Base-by-base conservation (phyloP, 768 basidiomycete species). In the Mycena epipterygia region DNA sequence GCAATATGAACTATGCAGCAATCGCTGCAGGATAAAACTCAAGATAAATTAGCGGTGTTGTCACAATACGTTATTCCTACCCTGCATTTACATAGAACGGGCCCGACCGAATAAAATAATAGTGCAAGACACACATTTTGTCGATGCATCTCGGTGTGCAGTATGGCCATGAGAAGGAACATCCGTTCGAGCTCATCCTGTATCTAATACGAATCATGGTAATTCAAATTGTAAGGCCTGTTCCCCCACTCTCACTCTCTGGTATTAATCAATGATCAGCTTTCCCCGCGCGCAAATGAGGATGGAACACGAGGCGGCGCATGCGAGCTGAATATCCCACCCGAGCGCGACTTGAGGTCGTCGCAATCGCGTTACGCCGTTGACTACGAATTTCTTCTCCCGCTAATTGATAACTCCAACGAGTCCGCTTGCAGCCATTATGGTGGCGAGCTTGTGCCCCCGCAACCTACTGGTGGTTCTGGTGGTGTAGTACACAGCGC, bases 391-490 rank as follows among this genome's bases (percentile, higher is more conserved):
- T 2, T 23, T 30, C 39, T 72, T 64, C 27, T 64, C 32, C 30
- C 66, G 66, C 71, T 61, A 72, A 33, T 72, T 32, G 23, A 72
- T 72, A 3, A 39, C 11, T 0, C 71, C 71, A 4, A 55, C 29
- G 4, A 61, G 8, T 11, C 71, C 71, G 23, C 66, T 55, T 6
- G 61, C 61, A 3, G 60, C 60, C 4, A 33, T 51, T 21, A 72
- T 59, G 13, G 65, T 60, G 32, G 71, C 68, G 29, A 51, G 17
- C 27, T 64, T 72, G 39, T 49, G 60, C 1, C 66, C 55, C 2
- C 33, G 23, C 6, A 72, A 41, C 1, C 51, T 60, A 29, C 30
- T 23, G 14, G 64, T 67, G 21, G 65, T 52, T 14, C 19, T 62
- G n/a, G 37, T 46, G 0, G 56, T 68, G 61, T 72, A 67, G 3